Evolutionary conservation across 768 basidiomycete species (phyloP).

Genomic region (Exidia glandulosa): DNA sequence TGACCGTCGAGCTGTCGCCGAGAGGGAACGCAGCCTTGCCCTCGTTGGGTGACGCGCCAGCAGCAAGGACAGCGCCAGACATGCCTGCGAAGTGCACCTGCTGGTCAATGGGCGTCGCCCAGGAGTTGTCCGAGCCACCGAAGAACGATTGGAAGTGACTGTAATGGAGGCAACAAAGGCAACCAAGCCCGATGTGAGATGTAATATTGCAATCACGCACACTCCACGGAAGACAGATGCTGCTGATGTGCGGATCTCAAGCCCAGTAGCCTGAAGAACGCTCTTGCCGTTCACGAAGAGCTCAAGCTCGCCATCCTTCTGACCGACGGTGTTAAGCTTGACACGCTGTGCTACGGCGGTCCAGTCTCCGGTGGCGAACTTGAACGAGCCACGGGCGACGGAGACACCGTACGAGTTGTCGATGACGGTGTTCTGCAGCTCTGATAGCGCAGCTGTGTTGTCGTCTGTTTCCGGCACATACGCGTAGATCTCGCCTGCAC

Average conservation of each 20-base stretch:
- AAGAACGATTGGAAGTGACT: constrained; percentile 53
- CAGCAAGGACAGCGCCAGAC: constrained; percentile 42
- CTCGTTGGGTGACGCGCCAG: not conserved
- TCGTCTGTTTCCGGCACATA: constrained; percentile 54
- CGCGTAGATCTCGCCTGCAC: constrained; percentile 57
- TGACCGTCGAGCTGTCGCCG: not conserved
- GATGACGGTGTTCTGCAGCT: constrained; percentile 29
- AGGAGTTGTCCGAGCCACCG: constrained; percentile 37
- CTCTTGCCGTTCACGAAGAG: constrained; percentile 55
- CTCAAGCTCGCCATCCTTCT: constrained; percentile 62
- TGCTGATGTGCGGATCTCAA: constrained; percentile 40
- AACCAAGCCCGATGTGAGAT: not conserved
- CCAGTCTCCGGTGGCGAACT: constrained; percentile 53
- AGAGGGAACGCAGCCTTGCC: not conserved
- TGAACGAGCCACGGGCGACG: constrained; percentile 59
- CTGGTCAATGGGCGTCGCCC: constrained; percentile 55
- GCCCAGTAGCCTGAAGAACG: constrained; percentile 47
- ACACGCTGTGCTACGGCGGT: constrained; percentile 58
- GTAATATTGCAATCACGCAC: constrained; percentile 29
- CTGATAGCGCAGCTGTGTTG: constrained; percentile 7
- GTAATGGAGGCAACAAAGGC: not conserved
- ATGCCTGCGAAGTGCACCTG: constrained; percentile 59
- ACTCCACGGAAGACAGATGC: constrained; percentile 51
- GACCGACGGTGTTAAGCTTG: constrained; percentile 58
- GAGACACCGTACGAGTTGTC: constrained; percentile 52